Conservation (phyloP, 495 filamentous ascomycete genomes). For the Aspergillus ellipticus region DNA sequence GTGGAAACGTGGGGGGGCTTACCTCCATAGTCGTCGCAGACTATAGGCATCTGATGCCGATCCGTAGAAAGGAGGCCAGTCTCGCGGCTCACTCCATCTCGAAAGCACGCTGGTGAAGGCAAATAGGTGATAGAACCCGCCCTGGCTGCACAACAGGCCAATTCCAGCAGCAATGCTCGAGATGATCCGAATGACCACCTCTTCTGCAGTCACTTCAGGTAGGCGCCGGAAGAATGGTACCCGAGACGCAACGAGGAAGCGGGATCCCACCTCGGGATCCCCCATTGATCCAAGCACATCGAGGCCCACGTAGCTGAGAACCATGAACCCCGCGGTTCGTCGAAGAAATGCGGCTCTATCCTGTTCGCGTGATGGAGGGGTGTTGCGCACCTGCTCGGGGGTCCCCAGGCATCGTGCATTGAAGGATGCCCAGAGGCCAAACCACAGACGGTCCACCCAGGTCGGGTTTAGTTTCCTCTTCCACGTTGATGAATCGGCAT, state of each 20-base stretch:
- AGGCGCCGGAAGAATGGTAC: not conserved
- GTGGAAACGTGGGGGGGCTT: not conserved
- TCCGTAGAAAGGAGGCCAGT: constrained; percentile 1
- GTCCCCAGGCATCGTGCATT: not conserved
- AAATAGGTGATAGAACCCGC: not conserved
- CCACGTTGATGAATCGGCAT: not conserved
- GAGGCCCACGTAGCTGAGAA: not conserved
- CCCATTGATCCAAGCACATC: not conserved
- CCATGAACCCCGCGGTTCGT: not conserved
- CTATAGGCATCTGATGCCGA: not conserved
- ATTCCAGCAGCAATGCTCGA: not conserved
- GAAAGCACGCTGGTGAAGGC: not conserved
- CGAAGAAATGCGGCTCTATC: not conserved
- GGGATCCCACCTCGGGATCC: not conserved
- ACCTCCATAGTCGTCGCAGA: not conserved
- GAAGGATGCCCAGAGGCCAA: not conserved
- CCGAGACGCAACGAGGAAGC: not conserved
- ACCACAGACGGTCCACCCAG: not conserved
- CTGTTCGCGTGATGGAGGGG: not conserved
- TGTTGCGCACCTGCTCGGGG: not conserved
- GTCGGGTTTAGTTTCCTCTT: not conserved
- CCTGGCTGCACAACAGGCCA: not conserved
- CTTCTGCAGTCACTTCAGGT: not conserved
- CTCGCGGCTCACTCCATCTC: not conserved
- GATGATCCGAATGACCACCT: not conserved